Evolutionary conservation across 495 filamentous ascomycete species (phyloP).

Genomic region (Cryomyces antarcticus): DNA sequence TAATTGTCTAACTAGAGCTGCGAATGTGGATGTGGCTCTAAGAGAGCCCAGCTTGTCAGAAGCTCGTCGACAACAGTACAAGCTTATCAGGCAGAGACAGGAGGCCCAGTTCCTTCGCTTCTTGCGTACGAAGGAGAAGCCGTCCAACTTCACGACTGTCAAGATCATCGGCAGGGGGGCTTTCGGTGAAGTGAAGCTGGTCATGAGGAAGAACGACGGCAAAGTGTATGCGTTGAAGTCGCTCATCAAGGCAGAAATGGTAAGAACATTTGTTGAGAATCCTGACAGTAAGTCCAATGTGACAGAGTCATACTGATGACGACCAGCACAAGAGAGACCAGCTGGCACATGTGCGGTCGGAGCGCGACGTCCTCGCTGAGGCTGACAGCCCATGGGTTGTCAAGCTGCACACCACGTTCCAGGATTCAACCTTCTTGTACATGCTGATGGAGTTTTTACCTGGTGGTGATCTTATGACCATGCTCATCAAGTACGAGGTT

Average conservation of each 20-base stretch:
- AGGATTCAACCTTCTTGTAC: conserved; percentile 87
- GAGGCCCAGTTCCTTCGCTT: conserved; percentile 88
- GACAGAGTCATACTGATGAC: not conserved
- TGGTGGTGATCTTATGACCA: conserved; percentile 97
- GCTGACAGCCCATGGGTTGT: conserved; percentile 98
- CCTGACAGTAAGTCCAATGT: not conserved
- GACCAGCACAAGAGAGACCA: conserved; percentile 84
- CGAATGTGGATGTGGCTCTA: conserved; percentile 70
- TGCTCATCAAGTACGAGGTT: conserved; percentile 99
- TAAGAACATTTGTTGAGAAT: conserved; percentile 2
- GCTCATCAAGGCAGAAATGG: conserved; percentile 93
- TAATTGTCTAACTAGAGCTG: conserved; percentile 37
- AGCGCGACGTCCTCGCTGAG: conserved; percentile 92
- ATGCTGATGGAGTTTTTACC: conserved; percentile 99
- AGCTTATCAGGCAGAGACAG: conserved; percentile 54
- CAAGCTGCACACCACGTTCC: conserved; percentile 93
- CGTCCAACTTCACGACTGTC: conserved; percentile 81
- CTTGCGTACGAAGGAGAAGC: conserved; percentile 75
- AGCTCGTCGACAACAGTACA: conserved; percentile 56
- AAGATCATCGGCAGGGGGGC: conserved; percentile 98
- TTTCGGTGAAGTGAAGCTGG: conserved; percentile 93
- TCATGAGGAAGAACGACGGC: conserved; percentile 87
- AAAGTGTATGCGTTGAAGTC: conserved; percentile 98
- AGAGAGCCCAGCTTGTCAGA: conserved; percentile 51
- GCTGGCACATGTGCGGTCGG: conserved; percentile 91